These are phyloP conservation scores for Areca catechu DNA, from an alignment of 176 grass and related monocot genomes.

Conservation along the genomic window DNA sequence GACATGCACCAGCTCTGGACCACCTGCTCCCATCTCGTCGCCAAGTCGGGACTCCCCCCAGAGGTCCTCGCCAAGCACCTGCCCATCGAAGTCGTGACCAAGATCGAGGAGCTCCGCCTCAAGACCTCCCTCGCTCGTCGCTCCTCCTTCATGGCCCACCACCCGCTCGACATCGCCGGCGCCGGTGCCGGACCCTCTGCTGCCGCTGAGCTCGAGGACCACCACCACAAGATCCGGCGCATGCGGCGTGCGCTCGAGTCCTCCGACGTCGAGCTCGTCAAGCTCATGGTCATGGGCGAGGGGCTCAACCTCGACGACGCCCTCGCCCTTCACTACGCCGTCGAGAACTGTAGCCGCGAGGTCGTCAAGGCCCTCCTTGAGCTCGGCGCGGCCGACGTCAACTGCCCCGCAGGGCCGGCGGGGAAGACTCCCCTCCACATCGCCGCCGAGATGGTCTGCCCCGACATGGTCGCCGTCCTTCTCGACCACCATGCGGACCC, in stretches of 20 bases:
- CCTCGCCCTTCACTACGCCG: slow-evolving; percentile 91
- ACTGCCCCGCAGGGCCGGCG: slow-evolving; percentile 69
- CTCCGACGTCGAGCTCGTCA: slow-evolving; percentile 94
- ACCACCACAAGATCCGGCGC: slow-evolving; percentile 96
- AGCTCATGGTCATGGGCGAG: slow-evolving; percentile 99
- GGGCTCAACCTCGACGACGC: slow-evolving; percentile 97
- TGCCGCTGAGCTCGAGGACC: slow-evolving; percentile 37
- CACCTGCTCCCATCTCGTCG: slow-evolving; percentile 91
- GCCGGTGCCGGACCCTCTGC: neutral
- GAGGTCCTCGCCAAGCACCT: slow-evolving; percentile 97
- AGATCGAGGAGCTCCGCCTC: slow-evolving; percentile 92
- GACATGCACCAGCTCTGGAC: slow-evolving; percentile 90
- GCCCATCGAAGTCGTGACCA: slow-evolving; percentile 72
- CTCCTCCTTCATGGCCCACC: slow-evolving; percentile 51
- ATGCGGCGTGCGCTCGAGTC: slow-evolving; percentile 96
- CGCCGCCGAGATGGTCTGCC: slow-evolving; percentile 97
- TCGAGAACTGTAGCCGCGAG: slow-evolving; percentile 96
- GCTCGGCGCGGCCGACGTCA: slow-evolving; percentile 91
- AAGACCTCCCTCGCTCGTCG: slow-evolving; percentile 76
- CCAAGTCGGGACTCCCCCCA: slow-evolving; percentile 82
- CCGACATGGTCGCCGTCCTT: slow-evolving; percentile 96
- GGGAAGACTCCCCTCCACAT: slow-evolving; percentile 93
- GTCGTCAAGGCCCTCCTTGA: slow-evolving; percentile 95
- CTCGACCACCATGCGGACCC: slow-evolving; percentile 98
- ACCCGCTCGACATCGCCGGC: slow-evolving; percentile 26